phyloP scores from a whole-genome alignment of 352 stramenopile genomes.

The Plasmopara viticola region DNA sequence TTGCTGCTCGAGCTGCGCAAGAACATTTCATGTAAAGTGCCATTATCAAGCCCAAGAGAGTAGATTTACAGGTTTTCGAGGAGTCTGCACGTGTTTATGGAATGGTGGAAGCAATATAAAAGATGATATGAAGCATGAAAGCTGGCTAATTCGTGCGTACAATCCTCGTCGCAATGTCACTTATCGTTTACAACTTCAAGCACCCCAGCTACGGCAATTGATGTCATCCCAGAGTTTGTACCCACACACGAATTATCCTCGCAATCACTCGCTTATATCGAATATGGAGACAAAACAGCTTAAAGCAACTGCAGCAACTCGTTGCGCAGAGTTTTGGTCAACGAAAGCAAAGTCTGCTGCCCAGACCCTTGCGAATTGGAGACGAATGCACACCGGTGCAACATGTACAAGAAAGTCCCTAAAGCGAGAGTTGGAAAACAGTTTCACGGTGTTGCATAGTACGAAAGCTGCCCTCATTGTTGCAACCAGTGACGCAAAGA shows the following conservation, averaged over 20 bases:
- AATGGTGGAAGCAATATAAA: conserved; percentile 20
- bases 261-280: conserved; percentile 11
- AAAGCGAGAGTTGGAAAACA: conserved; percentile 21
- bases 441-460: conserved; percentile 13
- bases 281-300: conserved; percentile 18
- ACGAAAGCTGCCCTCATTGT: conserved; percentile 16
- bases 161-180: conserved; percentile 43
- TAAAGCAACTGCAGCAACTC: conserved; percentile 9
- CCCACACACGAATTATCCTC: neutral
- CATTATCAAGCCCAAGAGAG: conserved; percentile 19
- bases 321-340: conserved; percentile 21
- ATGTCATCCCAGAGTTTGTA: conserved; percentile 10
- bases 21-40: conserved; percentile 34
- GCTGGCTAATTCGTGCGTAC: conserved; percentile 65
- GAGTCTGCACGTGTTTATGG: conserved; percentile 44
- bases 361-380: conserved; percentile 33
- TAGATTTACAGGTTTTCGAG: conserved; percentile 26
- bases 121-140: conserved; percentile 10
- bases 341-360: conserved; percentile 15
- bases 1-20: conserved; percentile 49
- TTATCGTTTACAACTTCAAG: conserved; percentile 47
- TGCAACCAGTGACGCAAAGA: conserved; percentile 32
- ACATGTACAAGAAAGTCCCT: conserved; percentile 34
- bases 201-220: conserved; percentile 38
- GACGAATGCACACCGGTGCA: conserved; percentile 30